These are phyloP conservation scores for Fusarium nisikadoi DNA, from an alignment of 2,329 filamentous ascomycete species.

Conservation along the genomic window DNA sequence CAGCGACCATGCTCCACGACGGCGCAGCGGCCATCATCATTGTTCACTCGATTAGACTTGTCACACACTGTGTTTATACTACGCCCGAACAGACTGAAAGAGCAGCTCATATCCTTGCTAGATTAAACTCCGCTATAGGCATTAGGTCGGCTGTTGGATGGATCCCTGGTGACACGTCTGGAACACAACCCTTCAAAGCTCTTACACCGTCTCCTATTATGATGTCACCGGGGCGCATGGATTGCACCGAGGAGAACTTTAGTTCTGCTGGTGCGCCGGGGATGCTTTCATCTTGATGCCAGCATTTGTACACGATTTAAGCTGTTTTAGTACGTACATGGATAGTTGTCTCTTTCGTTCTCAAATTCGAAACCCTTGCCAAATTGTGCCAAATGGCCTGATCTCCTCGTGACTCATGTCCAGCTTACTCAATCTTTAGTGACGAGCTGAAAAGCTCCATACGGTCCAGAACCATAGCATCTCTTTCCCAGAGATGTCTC, in stretches of 20 bases:
- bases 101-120: constrained; percentile 37
- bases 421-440: constrained; percentile 11
- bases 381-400: background rate
- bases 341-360: background rate
- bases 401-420: background rate
- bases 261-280: background rate
- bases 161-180: background rate
- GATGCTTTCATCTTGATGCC: constrained; percentile 15
- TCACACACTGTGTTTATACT: constrained; percentile 46
- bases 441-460: background rate
- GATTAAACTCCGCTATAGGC: constrained; percentile 46
- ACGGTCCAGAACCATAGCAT: constrained; percentile 1
- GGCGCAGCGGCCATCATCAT: constrained; percentile 48
- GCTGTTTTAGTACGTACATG: background rate
- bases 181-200: background rate
- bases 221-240: background rate
- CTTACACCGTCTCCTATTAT: background rate
- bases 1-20: constrained; percentile 41
- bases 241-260: background rate
- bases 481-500: constrained; percentile 30
- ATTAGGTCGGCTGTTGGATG: constrained; percentile 44
- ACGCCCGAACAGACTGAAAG: constrained; percentile 38
- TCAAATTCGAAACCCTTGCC: background rate
- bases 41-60: constrained; percentile 46
- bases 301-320: background rate